A percentile compares a stretch with the other conserved stretches of the same genome.
phyloP scores from a whole-genome alignment of 2,329 filamentous ascomycete species.

The Diaporthe amygdali region DNA sequence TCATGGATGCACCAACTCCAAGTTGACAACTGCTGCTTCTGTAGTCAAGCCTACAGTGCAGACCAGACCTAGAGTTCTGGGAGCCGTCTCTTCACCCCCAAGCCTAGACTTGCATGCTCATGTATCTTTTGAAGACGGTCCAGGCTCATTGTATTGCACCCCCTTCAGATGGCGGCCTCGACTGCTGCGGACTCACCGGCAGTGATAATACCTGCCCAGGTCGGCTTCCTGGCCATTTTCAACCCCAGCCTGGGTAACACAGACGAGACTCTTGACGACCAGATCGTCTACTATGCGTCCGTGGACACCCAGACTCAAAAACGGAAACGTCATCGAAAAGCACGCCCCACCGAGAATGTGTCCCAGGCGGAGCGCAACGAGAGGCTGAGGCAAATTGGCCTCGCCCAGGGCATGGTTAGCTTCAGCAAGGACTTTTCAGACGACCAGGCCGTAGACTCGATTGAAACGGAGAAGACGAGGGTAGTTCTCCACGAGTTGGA shows the following conservation, averaged over 20 bases:
- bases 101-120: neutral
- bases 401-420: slow-evolving; percentile 95
- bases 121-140: neutral
- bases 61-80: slow-evolving; percentile 1
- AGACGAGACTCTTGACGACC: slow-evolving; percentile 68
- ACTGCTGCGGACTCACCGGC: neutral
- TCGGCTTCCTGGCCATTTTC: slow-evolving; percentile 93
- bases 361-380: slow-evolving; percentile 78
- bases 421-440: slow-evolving; percentile 89
- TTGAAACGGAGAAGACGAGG: slow-evolving; percentile 89
- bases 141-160: neutral
- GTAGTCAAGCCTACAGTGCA: slow-evolving; percentile 4
- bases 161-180: slow-evolving; percentile 6
- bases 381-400: slow-evolving; percentile 87
- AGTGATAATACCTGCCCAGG: slow-evolving; percentile 73
- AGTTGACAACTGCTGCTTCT: neutral
- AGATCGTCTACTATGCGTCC: slow-evolving; percentile 94
- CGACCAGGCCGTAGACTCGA: slow-evolving; percentile 76
- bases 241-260: slow-evolving; percentile 78
- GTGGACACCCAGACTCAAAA: slow-evolving; percentile 47
- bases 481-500: slow-evolving; percentile 89
- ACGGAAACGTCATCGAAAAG: slow-evolving; percentile 46
- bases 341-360: slow-evolving; percentile 47
- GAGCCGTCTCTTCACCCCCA: neutral
- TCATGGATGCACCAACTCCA: neutral